Conservation (phyloP, 345 rosid species). For the Fremontodendron californicum region DNA sequence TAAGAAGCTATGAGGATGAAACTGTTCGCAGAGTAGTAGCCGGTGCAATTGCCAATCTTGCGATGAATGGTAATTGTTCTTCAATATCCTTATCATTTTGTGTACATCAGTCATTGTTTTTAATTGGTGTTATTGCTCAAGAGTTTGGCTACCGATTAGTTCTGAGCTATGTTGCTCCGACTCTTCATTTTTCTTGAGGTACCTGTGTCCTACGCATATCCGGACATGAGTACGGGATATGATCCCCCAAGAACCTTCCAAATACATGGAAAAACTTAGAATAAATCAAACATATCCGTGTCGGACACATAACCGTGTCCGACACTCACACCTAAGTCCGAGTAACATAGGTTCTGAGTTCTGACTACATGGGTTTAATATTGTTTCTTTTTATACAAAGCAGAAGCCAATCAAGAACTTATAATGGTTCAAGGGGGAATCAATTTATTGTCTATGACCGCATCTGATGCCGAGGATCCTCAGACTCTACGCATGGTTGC, state of each 20-base stretch:
- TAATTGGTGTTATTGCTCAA: neutral
- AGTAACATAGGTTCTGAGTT: neutral
- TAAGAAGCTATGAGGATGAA: constrained; percentile 87
- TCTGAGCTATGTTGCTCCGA: too few relatives aligned
- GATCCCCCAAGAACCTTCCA: too few relatives aligned
- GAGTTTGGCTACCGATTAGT: constrained; percentile 14
- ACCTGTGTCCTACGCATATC: too few relatives aligned
- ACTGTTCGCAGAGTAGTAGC: constrained; percentile 92
- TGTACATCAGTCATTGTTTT: neutral
- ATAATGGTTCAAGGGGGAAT: constrained; percentile 96
- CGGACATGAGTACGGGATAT: too few relatives aligned
- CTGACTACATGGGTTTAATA: neutral
- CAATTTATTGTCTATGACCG: constrained; percentile 67
- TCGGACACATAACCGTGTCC: too few relatives aligned
- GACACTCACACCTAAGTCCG: too few relatives aligned
- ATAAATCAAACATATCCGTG: too few relatives aligned
- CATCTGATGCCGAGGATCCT: constrained; percentile 77
- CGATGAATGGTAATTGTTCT: constrained; percentile 77
- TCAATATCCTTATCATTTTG: neutral
- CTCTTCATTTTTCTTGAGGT: too few relatives aligned
- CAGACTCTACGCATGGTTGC: constrained; percentile 97
- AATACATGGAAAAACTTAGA: too few relatives aligned
- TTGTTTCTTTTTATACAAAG: constrained; percentile 21
- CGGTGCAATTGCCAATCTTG: constrained; percentile 98
- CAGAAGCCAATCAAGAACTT: constrained; percentile 95